phyloP scores from a whole-genome alignment of 2,329 filamentous ascomycete species.

The Colletotrichum chlorophyti region DNA sequence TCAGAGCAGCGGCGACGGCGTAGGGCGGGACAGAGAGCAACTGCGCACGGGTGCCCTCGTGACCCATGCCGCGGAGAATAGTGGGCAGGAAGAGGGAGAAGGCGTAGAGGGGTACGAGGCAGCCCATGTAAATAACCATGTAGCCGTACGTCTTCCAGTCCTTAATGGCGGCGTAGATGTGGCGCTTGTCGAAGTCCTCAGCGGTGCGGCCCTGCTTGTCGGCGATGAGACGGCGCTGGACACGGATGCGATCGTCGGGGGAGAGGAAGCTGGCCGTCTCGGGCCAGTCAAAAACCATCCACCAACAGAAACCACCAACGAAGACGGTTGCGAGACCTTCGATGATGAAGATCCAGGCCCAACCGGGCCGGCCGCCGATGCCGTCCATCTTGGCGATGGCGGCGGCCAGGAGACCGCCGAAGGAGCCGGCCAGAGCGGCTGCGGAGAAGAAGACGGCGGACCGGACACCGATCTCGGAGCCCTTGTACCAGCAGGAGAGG shows the following conservation, averaged over 20 bases:
- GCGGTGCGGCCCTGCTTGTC: conserved; percentile 73
- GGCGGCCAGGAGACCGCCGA: conserved; percentile 73
- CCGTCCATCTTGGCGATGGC: conserved; percentile 73
- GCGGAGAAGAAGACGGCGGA: conserved; percentile 81
- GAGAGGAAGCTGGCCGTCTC: conserved; percentile 75
- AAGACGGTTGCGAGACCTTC: conserved; percentile 73
- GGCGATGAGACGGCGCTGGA: conserved; percentile 69
- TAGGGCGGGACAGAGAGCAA: conserved; percentile 66
- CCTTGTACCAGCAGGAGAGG: conserved; percentile 80
- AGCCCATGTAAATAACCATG: conserved; percentile 56
- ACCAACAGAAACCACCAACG: conserved; percentile 70
- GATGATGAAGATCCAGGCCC: conserved; percentile 70
- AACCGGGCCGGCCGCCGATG: conserved; percentile 57
- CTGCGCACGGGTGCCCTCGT: conserved; percentile 49
- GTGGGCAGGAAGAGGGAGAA: conserved; percentile 64
- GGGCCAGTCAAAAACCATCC: conserved; percentile 81
- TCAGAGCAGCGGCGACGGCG: conserved; percentile 67
- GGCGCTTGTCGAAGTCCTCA: conserved; percentile 75
- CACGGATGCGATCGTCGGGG: conserved; percentile 69
- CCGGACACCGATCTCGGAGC: conserved; percentile 76
- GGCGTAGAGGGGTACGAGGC: conserved; percentile 57
- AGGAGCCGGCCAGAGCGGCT: conserved; percentile 77
- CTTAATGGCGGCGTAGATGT: conserved; percentile 72
- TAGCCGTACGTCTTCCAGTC: conserved; percentile 77
- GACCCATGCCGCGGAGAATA: conserved; percentile 52